phyloP scores from a whole-genome alignment of 2,329 filamentous ascomycete species.

The Aspergillus nomiae region DNA sequence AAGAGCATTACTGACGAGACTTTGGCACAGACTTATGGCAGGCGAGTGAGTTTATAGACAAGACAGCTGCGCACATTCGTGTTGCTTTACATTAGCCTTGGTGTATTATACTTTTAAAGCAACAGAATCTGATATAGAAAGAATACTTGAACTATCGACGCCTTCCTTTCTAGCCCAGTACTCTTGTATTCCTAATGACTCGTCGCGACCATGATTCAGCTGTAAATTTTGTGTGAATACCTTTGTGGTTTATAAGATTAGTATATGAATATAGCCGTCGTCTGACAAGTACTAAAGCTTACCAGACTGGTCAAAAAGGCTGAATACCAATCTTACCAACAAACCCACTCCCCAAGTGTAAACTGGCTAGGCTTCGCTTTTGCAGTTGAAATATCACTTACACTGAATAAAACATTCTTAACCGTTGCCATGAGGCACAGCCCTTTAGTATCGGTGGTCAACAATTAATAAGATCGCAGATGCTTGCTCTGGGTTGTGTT shows the following conservation, averaged over 20 bases:
- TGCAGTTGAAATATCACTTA: neutral
- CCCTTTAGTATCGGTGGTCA: neutral
- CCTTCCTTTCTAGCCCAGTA: neutral
- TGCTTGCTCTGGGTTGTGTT: neutral
- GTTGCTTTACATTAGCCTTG: constrained; percentile 14
- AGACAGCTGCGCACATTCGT: constrained; percentile 25
- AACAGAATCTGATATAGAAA: neutral
- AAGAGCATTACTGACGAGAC: neutral
- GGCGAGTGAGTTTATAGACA: constrained; percentile 32
- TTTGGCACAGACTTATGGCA: constrained; percentile 25
- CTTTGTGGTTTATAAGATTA: neutral
- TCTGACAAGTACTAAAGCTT: neutral
- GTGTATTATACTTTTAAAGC: neutral
- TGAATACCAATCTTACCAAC: too few species aligned
- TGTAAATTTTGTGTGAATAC: neutral
- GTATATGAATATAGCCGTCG: neutral
- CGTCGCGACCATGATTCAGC: neutral
- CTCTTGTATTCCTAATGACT: neutral
- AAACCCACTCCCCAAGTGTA: too few species aligned
- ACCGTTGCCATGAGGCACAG: neutral
- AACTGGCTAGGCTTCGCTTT: neutral
- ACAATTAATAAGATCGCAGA: neutral
- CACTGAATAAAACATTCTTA: neutral
- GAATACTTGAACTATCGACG: neutral
- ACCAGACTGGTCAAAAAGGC: too few species aligned